These are phyloP conservation scores for Acanthamoeba divionensis DNA, from an alignment of 208 protist species.

Conservation along the genomic window DNA sequence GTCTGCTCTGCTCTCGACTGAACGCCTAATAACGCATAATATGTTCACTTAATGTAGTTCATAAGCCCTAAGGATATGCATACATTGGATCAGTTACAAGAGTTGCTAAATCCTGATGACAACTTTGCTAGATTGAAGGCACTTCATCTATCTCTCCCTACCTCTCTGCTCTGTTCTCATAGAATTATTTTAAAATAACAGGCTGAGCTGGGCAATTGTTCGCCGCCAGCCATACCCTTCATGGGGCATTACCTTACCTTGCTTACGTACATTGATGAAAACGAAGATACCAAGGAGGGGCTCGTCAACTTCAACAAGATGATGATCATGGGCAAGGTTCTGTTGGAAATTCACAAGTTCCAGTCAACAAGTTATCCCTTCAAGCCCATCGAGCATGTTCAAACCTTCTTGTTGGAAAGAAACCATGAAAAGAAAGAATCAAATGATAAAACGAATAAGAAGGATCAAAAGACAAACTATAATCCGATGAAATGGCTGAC, in stretches of 20 bases:
- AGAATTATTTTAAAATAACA: no score
- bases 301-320: constrained; percentile 57
- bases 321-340: constrained; percentile 33
- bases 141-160: neutral
- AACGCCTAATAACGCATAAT: neutral
- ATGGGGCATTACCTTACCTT: constrained; percentile 29
- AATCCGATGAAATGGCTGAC: constrained; percentile 14
- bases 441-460: neutral
- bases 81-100: neutral
- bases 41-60: neutral
- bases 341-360: constrained; percentile 20
- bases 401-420: constrained; percentile 1
- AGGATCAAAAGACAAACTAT: neutral
- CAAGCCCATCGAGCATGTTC: neutral
- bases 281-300: constrained; percentile 8
- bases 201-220: neutral
- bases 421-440: neutral
- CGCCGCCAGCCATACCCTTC: constrained; percentile 30
- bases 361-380: constrained; percentile 7
- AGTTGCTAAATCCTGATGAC: constrained; percentile 39
- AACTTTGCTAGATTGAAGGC: constrained; percentile 21
- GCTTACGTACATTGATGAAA: constrained; percentile 44
- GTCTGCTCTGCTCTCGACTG: neutral
- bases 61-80: constrained; percentile 1
- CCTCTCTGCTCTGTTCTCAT: no score